Percentiles rank a stretch among this genome's conserved stretches.
These are phyloP conservation scores for Yamadazyma kanchanaburiensis DNA, from an alignment of 1,139 yeast genomes.

Conservation along the genomic window DNA sequence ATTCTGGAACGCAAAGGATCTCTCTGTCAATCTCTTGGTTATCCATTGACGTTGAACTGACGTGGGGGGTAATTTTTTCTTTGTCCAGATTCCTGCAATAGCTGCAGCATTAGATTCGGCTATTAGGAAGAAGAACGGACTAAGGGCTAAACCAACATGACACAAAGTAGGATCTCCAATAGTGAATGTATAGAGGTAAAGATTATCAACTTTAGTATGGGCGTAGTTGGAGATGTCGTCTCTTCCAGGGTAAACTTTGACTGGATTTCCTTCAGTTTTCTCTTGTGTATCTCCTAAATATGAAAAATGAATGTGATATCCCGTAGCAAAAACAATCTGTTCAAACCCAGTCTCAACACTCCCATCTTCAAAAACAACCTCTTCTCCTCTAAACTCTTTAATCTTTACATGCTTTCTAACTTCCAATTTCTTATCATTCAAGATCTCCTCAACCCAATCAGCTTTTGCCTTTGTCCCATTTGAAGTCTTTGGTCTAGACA, in stretches of 20 bases:
- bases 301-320: constrained; percentile 37
- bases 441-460: constrained; percentile 27
- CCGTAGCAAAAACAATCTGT: constrained; percentile 31
- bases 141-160: constrained; percentile 35
- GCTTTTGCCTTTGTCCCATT: neutral
- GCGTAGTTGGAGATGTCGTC: constrained; percentile 1
- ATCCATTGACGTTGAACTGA: constrained; percentile 32
- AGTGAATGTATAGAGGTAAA: constrained; percentile 36
- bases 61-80: constrained; percentile 23
- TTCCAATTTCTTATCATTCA: constrained; percentile 29
- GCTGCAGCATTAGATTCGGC: constrained; percentile 44
- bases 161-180: constrained; percentile 42
- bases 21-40: constrained; percentile 9
- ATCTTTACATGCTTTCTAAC: constrained; percentile 26
- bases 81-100: constrained; percentile 46
- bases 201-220: constrained; percentile 23
- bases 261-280: constrained; percentile 19
- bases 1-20: neutral
- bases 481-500: too few relatives aligned
- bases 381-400: constrained; percentile 9
- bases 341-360: constrained; percentile 21
- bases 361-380: constrained; percentile 28
- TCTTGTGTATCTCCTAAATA: constrained; percentile 20
- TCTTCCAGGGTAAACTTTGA: constrained; percentile 24
- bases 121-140: constrained; percentile 38